Evolutionary conservation across 2,329 filamentous ascomycete species (phyloP).

Genomic region (Ceratocystis albifundus): DNA sequence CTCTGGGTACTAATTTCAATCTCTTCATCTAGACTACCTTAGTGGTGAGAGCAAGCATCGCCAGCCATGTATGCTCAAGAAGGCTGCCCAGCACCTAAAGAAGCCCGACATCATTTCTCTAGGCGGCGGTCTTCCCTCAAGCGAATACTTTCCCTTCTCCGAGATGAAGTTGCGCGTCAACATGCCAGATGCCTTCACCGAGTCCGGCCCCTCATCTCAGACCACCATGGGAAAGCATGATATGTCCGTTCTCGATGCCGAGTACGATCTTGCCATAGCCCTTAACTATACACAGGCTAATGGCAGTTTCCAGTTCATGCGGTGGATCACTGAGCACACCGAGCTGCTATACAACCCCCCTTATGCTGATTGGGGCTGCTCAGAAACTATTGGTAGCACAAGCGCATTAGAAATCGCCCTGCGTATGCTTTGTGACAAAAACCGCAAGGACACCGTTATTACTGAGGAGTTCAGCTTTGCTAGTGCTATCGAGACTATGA

Average conservation of each 20-base stretch:
- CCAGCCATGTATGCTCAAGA: constrained; percentile 64
- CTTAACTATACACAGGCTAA: constrained; percentile 89
- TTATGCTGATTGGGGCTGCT: constrained; percentile 82
- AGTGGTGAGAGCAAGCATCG: constrained; percentile 50
- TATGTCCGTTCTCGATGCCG: constrained; percentile 26
- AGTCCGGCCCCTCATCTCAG: constrained; percentile 49
- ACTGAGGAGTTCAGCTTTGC: constrained; percentile 90
- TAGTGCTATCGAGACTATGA: constrained; percentile 50
- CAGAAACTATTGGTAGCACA: constrained; percentile 75
- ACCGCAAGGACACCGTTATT: constrained; percentile 63
- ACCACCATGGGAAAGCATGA: constrained; percentile 75
- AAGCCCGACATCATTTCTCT: constrained; percentile 80
- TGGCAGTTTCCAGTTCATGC: constrained; percentile 74
- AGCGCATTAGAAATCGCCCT: constrained; percentile 72
- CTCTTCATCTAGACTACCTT: constrained; percentile 39
- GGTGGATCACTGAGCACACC: constrained; percentile 89
- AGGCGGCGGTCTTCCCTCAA: constrained; percentile 79
- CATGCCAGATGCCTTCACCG: constrained; percentile 50
- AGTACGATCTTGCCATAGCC: constrained; percentile 67
- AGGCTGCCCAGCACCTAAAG: constrained; percentile 66
- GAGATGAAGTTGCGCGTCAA: constrained; percentile 65
- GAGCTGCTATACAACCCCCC: constrained; percentile 79
- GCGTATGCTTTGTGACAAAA: constrained; percentile 62
- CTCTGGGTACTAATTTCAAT: constrained; percentile 16
- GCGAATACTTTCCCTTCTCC: constrained; percentile 87